Evolutionary conservation across 2,329 filamentous ascomycete species (phyloP).

Genomic region (Bipolaris bicolor): DNA sequence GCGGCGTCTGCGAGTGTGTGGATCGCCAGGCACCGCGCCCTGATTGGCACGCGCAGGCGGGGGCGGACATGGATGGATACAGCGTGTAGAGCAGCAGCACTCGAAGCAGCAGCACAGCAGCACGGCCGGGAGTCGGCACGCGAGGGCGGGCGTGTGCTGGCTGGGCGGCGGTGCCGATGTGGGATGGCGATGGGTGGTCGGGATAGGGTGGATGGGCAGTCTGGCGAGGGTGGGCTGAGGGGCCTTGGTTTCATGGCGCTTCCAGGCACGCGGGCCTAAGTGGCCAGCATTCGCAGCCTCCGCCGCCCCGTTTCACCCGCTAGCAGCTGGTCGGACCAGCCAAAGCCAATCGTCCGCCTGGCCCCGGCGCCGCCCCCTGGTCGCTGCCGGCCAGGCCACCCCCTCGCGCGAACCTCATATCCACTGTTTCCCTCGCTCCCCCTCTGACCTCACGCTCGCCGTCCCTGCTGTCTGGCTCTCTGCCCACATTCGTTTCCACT

Average conservation of each 20-base stretch:
- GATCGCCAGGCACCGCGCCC: background rate
- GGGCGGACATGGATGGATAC: too few species aligned
- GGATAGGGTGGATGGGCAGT: constrained; percentile 1
- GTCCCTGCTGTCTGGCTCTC: constrained; percentile 18
- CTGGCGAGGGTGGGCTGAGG: constrained; percentile 12
- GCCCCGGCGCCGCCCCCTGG: background rate
- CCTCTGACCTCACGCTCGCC: constrained; percentile 25
- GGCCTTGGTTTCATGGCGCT: constrained; percentile 33
- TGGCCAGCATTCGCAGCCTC: constrained; percentile 22
- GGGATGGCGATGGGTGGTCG: too few species aligned
- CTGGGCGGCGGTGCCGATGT: too few species aligned
- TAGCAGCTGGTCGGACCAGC: constrained; percentile 15
- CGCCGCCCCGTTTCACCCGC: constrained; percentile 29
- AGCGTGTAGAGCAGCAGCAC: too few species aligned
- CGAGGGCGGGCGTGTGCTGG: background rate
- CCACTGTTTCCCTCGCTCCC: constrained; percentile 32
- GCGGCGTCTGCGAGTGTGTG: background rate
- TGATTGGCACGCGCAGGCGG: background rate
- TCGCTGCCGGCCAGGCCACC: constrained; percentile 7
- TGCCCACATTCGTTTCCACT: constrained; percentile 37
- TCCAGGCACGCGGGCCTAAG: constrained; percentile 32
- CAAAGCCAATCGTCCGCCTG: constrained; percentile 26
- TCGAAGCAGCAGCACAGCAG: too few species aligned
- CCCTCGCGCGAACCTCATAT: constrained; percentile 27
- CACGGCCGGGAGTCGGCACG: background rate